Base-by-base conservation (phyloP, 805 yeast genomes). In the Schwanniomyces occidentalis region DNA sequence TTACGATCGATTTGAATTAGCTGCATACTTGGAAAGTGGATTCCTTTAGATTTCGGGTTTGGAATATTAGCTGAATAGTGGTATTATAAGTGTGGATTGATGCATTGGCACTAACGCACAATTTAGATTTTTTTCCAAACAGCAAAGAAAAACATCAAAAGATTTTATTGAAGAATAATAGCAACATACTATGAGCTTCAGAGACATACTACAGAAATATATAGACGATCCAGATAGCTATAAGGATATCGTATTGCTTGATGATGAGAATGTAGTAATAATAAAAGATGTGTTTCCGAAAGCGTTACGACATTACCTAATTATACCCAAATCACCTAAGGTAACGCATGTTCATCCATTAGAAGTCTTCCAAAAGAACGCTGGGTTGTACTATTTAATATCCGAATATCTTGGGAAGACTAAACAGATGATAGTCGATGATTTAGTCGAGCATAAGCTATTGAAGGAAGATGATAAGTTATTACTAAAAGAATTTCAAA, bases 201-300 rank as follows among this genome's bases (percentile, higher is more conserved):
- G 65, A 42, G 55, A 54, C 42, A 81, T 71, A 3, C 65, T 83
- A 15, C 65, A 65, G 32, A 48, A 49, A 22, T 82, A 77, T 54
- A 63, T 83, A 8, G 57, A 54, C 12, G 33, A 59, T 15, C 85
- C 88, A 0, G 68, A 63, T 7, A 39, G 42, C 14, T 54, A 51
- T 33, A 34, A 58, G 3, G 63, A 58, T 2, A 42, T 48, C 3
- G 74, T 80, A 1, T 33, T 80, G 1, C 75, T 54, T 41, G 52
- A 58, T 35, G 84, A 84, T 39, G 72, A 69, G 0, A 58, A 73
- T 23, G 80, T 70, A 9, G 72, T 77, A 2, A 75, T 85, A 3
- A 64, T 85, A 8, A 56, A 58, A 25, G 95, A 85, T 52, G 52
- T 51, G 19, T 85, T 63, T 49, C 86, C 90, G 4, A 85, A 85